These are phyloP conservation scores for Tympanopsis confertula DNA, from an alignment of 2,329 filamentous ascomycete genomes.

Conservation along the genomic window DNA sequence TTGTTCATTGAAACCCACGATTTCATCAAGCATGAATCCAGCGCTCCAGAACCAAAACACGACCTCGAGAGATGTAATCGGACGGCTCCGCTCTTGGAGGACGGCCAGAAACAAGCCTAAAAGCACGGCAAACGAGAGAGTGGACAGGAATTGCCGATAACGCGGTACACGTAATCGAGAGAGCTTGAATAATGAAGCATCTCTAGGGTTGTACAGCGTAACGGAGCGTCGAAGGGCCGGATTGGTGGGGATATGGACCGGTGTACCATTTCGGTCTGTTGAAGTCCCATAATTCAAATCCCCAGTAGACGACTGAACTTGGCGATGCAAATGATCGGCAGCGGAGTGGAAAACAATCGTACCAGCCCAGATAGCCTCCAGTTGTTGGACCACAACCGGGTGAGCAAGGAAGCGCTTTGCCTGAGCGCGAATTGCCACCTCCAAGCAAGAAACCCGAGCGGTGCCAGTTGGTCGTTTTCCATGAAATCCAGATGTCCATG, in stretches of 20 bases:
- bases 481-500: background rate
- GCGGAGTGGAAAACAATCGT: slow-evolving; percentile 89
- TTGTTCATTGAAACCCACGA: slow-evolving; percentile 93
- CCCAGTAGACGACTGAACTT: slow-evolving; percentile 21
- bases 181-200: slow-evolving; percentile 83
- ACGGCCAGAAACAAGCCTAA: slow-evolving; percentile 79
- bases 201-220: slow-evolving; percentile 76
- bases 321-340: slow-evolving; percentile 72
- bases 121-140: slow-evolving; percentile 73
- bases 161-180: slow-evolving; percentile 82
- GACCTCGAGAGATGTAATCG: slow-evolving; percentile 75
- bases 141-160: slow-evolving; percentile 84
- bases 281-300: background rate
- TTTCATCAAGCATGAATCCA: slow-evolving; percentile 90
- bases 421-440: slow-evolving; percentile 84
- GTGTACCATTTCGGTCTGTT: slow-evolving; percentile 13
- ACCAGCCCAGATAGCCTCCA: slow-evolving; percentile 96
- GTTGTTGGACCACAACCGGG: slow-evolving; percentile 79
- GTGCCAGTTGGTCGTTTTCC: slow-evolving; percentile 11
- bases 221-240: slow-evolving; percentile 58
- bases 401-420: slow-evolving; percentile 88
- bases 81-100: slow-evolving; percentile 59
- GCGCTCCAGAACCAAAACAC: slow-evolving; percentile 97
- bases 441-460: slow-evolving; percentile 76
- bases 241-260: background rate